Conservation (phyloP, 2,329 filamentous ascomycete genomes). For the Apiospora phragmitis region DNA sequence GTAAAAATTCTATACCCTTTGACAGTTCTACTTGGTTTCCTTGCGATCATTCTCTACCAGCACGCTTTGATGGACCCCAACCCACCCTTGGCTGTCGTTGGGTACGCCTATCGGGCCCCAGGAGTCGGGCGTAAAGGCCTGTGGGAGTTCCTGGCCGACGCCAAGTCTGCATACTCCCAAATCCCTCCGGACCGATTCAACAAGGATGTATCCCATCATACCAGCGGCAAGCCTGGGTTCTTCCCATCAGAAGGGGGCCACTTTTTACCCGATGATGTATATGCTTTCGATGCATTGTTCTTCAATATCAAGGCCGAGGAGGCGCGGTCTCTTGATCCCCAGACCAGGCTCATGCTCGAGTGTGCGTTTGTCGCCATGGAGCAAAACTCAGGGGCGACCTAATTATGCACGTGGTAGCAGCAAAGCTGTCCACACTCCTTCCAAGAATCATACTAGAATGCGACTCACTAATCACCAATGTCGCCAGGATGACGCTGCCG, state of each 20-base stretch:
- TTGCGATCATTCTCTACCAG: neutral
- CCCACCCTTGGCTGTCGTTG: slow-evolving; percentile 8
- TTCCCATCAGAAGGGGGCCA: slow-evolving; percentile 34
- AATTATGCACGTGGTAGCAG: neutral
- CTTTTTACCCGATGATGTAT: slow-evolving; percentile 31
- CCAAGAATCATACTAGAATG: neutral
- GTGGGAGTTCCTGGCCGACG: slow-evolving; percentile 13
- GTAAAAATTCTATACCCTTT: too few species aligned
- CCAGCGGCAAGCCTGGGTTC: slow-evolving; percentile 31
- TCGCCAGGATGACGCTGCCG: slow-evolving; percentile 8
- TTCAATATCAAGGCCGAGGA: slow-evolving; percentile 38
- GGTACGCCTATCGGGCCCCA: slow-evolving; percentile 12
- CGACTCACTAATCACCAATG: neutral
- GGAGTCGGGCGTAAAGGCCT: slow-evolving; percentile 12
- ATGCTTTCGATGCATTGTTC: slow-evolving; percentile 34
- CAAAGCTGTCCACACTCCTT: neutral
- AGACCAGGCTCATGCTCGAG: slow-evolving; percentile 31
- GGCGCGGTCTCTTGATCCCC: slow-evolving; percentile 35
- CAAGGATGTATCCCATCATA: slow-evolving; percentile 32
- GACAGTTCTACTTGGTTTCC: neutral
- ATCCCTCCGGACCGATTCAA: slow-evolving; percentile 6
- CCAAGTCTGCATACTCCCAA: slow-evolving; percentile 12
- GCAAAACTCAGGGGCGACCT: slow-evolving; percentile 16
- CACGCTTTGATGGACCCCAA: neutral
- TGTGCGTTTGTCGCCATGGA: slow-evolving; percentile 31